Evolutionary conservation across 2,329 filamentous ascomycete genomes (phyloP).

Genomic region (Penicillium sp.): DNA sequence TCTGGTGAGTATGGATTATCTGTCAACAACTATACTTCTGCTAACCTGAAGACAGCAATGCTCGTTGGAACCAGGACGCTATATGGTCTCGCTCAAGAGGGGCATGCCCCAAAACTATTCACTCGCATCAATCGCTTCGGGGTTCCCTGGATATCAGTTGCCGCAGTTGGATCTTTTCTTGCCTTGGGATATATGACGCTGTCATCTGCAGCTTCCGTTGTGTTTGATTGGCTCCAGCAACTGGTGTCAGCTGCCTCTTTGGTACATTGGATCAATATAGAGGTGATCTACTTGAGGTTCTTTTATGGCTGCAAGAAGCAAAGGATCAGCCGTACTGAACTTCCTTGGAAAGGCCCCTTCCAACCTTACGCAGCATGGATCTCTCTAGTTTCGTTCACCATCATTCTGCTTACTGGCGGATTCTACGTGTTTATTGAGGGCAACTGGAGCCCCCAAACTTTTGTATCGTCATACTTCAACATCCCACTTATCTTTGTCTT

Average conservation of each 20-base stretch:
- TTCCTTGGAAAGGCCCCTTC: constrained; percentile 50
- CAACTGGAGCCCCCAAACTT: constrained; percentile 54
- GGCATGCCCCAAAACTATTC: constrained; percentile 34
- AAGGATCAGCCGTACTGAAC: constrained; percentile 29
- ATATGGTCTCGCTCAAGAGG: constrained; percentile 36
- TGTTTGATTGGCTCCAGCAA: constrained; percentile 66
- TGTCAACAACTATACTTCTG: not conserved
- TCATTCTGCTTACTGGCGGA: constrained; percentile 63
- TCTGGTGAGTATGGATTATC: constrained; percentile 18
- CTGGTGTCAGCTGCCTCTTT: constrained; percentile 43
- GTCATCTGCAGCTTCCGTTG: constrained; percentile 51
- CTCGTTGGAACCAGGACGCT: constrained; percentile 34
- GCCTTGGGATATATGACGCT: constrained; percentile 63
- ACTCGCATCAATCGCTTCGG: constrained; percentile 42
- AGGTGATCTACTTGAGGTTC: constrained; percentile 54
- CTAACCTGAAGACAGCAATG: constrained; percentile 13
- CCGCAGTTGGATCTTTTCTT: constrained; percentile 51
- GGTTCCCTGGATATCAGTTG: constrained; percentile 54
- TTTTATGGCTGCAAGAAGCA: constrained; percentile 43
- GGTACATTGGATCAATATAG: constrained; percentile 60
- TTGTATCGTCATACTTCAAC: constrained; percentile 58
- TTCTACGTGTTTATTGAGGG: constrained; percentile 48
- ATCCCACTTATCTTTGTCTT: constrained; percentile 55
- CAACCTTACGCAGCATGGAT: constrained; percentile 60
- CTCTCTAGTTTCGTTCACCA: constrained; percentile 53